A percentile compares a stretch with the other conserved stretches of the same genome.
Evolutionary conservation across 345 rosid genomes (phyloP).

Genomic region (Brassica incana): DNA sequence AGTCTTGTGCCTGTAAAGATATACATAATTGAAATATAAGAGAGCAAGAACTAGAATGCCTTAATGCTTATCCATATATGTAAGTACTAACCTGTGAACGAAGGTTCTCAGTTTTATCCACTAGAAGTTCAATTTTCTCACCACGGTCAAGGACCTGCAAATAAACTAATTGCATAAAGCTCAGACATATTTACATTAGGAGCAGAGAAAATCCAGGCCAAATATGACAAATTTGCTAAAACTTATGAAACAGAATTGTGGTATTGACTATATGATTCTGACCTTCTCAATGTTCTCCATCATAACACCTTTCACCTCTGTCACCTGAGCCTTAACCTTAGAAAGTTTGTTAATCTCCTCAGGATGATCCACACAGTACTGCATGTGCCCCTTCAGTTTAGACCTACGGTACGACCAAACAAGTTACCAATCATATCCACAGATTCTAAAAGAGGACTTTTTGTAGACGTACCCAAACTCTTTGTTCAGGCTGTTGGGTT

Average conservation of each 20-base stretch:
- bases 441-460: neutral
- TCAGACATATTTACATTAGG: neutral
- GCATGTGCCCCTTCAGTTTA: conserved; percentile 87
- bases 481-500: conserved; percentile 69
- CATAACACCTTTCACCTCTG: conserved; percentile 93
- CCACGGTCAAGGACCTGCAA: conserved; percentile 78
- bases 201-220: neutral
- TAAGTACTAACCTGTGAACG: conserved; percentile 58
- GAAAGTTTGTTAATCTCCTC: conserved; percentile 80
- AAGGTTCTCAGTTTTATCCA: conserved; percentile 77
- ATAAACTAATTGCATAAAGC: neutral
- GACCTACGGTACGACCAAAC: conserved; percentile 44
- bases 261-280: conserved; percentile 2
- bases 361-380: conserved; percentile 83
- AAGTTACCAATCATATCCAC: neutral
- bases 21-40: neutral
- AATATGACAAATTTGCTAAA: neutral
- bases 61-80: neutral
- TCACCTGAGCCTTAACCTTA: conserved; percentile 87
- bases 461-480: conserved; percentile 58
- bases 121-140: conserved; percentile 75
- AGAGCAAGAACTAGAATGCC: neutral
- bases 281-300: conserved; percentile 96
- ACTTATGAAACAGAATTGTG: neutral
- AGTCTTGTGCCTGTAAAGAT: conserved; percentile 3